These are phyloP conservation scores for Mycena venus DNA, from an alignment of 768 basidiomycete species.

Conservation along the genomic window DNA sequence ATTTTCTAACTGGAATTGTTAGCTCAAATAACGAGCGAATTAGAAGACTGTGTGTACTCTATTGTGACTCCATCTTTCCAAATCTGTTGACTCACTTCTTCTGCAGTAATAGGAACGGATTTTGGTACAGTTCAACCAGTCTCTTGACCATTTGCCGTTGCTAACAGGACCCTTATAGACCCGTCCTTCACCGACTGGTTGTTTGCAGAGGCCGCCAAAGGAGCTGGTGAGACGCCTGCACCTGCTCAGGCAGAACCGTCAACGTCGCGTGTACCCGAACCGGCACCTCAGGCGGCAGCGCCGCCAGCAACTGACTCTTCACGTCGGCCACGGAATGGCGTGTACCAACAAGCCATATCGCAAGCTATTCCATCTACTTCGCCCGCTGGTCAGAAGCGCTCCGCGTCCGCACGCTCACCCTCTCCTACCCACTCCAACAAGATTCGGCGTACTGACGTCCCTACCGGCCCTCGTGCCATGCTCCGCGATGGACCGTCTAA, in stretches of 20 bases:
- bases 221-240: constrained; percentile 66
- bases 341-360: constrained; percentile 83
- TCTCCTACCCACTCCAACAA: constrained; percentile 78
- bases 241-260: constrained; percentile 53
- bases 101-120: constrained; percentile 80
- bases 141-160: constrained; percentile 1
- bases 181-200: constrained; percentile 91
- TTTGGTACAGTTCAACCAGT: constrained; percentile 66
- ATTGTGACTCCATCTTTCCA: constrained; percentile 8
- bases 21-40: constrained; percentile 91
- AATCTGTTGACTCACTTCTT: background rate
- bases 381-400: constrained; percentile 70
- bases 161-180: constrained; percentile 61
- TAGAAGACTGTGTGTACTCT: constrained; percentile 77
- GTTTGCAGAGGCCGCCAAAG: constrained; percentile 84
- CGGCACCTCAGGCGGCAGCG: constrained; percentile 19
- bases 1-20: constrained; percentile 33
- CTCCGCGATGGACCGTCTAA: constrained; percentile 53
- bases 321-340: constrained; percentile 64
- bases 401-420: constrained; percentile 77
- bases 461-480: constrained; percentile 92
- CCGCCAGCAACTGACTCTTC: constrained; percentile 36
- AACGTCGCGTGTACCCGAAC: constrained; percentile 46
- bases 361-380: constrained; percentile 69
- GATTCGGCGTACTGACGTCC: constrained; percentile 79